A percentile compares a stretch with the other conserved stretches of the same genome.
phyloP scores from a whole-genome alignment of 140 eudicot species.

The Senecio squalidus region DNA sequence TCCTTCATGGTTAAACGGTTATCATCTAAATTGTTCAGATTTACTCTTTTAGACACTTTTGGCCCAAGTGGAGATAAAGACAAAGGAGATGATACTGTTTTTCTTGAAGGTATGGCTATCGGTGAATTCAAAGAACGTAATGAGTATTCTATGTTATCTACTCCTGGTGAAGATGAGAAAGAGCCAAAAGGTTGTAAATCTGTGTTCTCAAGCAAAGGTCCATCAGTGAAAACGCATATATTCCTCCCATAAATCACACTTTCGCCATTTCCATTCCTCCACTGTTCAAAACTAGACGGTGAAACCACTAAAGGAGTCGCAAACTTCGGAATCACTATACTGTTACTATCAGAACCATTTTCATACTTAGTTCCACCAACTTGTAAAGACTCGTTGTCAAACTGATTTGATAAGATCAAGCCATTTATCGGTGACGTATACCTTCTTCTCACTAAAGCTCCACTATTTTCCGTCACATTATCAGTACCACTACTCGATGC shows the following conservation, averaged over 20 bases:
- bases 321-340: constrained; percentile 34
- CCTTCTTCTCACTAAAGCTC: constrained; percentile 48
- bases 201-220: constrained; percentile 65
- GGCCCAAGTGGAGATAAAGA: constrained; percentile 90
- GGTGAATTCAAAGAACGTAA: constrained; percentile 27
- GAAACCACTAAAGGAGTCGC: constrained; percentile 31
- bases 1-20: constrained; percentile 49
- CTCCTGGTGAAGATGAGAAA: constrained; percentile 31
- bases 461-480: constrained; percentile 28
- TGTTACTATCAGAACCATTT: constrained; percentile 33
- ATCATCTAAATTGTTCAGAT: constrained; percentile 41
- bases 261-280: constrained; percentile 29
- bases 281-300: constrained; percentile 29
- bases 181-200: constrained; percentile 24
- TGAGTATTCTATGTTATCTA: constrained; percentile 11
- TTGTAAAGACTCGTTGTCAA: constrained; percentile 33
- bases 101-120: constrained; percentile 42
- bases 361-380: not conserved
- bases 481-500: constrained; percentile 16
- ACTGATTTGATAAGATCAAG: constrained; percentile 39
- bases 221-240: constrained; percentile 51
- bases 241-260: constrained; percentile 31
- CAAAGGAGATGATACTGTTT: constrained; percentile 47
- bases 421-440: constrained; percentile 63
- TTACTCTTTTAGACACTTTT: constrained; percentile 37